Evolutionary conservation across 371 early-diverging fungal species (phyloP), one percentile per base, ranked within the genome.

Genomic region (Apophysomyces variabilis): DNA sequence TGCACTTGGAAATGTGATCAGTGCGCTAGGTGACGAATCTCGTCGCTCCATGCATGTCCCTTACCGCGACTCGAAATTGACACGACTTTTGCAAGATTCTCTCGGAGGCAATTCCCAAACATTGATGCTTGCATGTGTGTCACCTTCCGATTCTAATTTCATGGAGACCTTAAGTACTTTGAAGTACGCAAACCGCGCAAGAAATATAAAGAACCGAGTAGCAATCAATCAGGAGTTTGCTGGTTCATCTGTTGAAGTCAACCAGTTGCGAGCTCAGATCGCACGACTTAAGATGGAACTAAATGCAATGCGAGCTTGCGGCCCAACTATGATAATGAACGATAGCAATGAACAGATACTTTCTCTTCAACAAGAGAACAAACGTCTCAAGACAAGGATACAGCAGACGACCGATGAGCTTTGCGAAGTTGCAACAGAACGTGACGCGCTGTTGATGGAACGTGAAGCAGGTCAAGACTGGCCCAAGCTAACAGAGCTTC

Each of bases 1-100:
- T 47, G 96, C 97, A 1, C 87, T 99, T 12, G 99, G 99, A 58
- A 99, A 99, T 74, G 99, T 99, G 12, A 99, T 99, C 44, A 93
- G 92, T 41, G 99, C 99, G 1, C 86, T 99, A 12, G 93, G 93
- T 43, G 97, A 97, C 66, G 89, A 93, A 68, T 72, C 88, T 4
- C 77, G 91, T 63, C 85, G 74, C 60, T 74, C 84, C 0, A 71
- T 82, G 0, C 90, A 92, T 64, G 88, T 99, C 14, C 99, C 99
- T 7, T 99, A 95, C 72, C 89, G 99, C 72, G 80, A 99, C 73
- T 92, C 93, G 12, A 99, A 99, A 78, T 86, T 99, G 37, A 99
- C 99, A 0, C 87, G 86, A 36, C 80, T 99, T 60, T 84, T 99
- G 58, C 95, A 98, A 79, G 94, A 95, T 71, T 95, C 95, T 0